Percentiles rank a stretch among this genome's conserved stretches.
phyloP scores from a whole-genome alignment of 208 protist genomes.

The Trypanosoma avium region DNA sequence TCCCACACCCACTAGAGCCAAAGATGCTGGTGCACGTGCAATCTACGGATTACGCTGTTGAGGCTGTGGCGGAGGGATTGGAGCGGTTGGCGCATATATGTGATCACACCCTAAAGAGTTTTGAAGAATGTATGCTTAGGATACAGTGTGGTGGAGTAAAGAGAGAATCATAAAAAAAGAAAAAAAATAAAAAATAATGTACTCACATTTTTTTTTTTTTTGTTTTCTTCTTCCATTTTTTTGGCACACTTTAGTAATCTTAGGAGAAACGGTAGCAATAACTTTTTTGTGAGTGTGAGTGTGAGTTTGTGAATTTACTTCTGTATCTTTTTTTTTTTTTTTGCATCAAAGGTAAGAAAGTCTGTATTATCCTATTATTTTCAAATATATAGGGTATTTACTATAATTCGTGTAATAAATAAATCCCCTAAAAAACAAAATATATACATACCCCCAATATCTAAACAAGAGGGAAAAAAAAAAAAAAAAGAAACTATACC shows the following conservation, averaged over 20 bases:
- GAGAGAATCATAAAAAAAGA: conserved; percentile 11
- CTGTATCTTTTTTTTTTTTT: background rate
- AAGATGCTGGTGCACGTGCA: conserved; percentile 94
- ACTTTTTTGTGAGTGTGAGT: no score
- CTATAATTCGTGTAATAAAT: no score
- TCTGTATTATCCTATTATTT: background rate
- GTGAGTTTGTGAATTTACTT: no score
- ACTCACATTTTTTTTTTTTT: conserved; percentile 21
- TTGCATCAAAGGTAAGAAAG: background rate
- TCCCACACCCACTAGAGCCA: conserved; percentile 92
- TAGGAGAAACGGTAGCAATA: no score
- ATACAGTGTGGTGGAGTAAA: conserved; percentile 11
- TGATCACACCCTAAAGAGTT: conserved; percentile 71
- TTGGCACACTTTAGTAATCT: no score
- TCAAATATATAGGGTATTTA: no score
- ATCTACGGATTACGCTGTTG: conserved; percentile 86
- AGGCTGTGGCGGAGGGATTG: conserved; percentile 75
- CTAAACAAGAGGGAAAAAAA: no score
- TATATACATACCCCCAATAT: no score
- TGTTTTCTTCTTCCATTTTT: conserved; percentile 2
- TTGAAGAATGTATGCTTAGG: conserved; percentile 64
- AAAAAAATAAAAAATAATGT: background rate
- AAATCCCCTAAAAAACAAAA: no score
- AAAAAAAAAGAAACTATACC: no score
- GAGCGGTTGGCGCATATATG: conserved; percentile 81